phyloP scores from a whole-genome alignment of 2,329 filamentous ascomycete genomes.

The Xylaria arbuscula region DNA sequence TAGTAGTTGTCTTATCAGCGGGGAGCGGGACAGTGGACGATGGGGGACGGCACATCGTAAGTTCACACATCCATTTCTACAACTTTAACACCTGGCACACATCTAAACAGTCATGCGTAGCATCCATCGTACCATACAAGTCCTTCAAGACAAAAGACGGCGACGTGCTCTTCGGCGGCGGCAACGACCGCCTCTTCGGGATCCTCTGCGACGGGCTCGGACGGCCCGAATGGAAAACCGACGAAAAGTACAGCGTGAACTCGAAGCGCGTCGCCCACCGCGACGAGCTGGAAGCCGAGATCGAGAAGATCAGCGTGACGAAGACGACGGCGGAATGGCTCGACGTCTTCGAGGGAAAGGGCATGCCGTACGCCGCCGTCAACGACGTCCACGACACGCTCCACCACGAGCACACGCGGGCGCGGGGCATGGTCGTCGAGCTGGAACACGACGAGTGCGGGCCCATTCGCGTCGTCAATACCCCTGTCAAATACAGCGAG shows the following conservation, averaged over 20 bases:
- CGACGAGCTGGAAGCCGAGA: conserved; percentile 78
- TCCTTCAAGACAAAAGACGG: conserved; percentile 81
- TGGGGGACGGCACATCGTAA: conserved; percentile 97
- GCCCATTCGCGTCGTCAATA: conserved; percentile 89
- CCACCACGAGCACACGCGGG: conserved; percentile 84
- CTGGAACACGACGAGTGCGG: conserved; percentile 86
- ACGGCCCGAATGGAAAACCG: conserved; percentile 68
- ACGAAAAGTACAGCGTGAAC: conserved; percentile 71
- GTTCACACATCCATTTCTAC: conserved; percentile 39
- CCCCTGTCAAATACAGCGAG: conserved; percentile 92
- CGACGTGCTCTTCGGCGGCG: conserved; percentile 76
- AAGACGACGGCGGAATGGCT: conserved; percentile 92
- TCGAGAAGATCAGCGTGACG: conserved; percentile 78
- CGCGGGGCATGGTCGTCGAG: conserved; percentile 89
- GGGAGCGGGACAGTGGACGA: conserved; percentile 84
- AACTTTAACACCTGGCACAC: not conserved
- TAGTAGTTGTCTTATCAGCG: conserved; percentile 88
- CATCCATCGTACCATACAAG: conserved; percentile 96
- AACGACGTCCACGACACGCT: conserved; percentile 91
- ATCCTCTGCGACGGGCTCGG: conserved; percentile 71
- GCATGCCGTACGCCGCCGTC: conserved; percentile 93
- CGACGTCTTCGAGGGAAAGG: conserved; percentile 84
- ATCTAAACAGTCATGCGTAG: conserved; percentile 55
- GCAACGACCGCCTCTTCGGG: conserved; percentile 77
- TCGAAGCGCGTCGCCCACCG: conserved; percentile 75